Evolutionary conservation across 345 rosid species (phyloP), one percentile per base, ranked within the genome.

Genomic region (Aurinia saxatilis): DNA sequence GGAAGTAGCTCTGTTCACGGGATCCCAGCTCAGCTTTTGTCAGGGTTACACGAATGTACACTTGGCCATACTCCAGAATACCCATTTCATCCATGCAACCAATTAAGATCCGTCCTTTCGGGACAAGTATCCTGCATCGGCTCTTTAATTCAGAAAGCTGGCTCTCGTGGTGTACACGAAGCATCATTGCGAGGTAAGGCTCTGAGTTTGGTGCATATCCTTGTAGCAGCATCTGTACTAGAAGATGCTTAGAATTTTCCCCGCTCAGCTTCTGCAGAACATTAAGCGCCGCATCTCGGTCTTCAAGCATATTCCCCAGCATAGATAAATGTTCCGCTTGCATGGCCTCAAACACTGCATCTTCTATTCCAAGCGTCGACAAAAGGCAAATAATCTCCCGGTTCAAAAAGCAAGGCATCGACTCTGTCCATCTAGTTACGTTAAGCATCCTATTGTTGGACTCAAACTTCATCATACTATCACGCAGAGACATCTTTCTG

Each of bases 71-170:
- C 50, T 87, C 79, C 50, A 93, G 63, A 7, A 74, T 59, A 41
- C 95, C 80, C 21, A 81, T 76, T 73, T 89, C 99, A 58, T 90
- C 97, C 86, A 92, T 77, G 68, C 96, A 90, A 57, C 99, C 97
- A 29, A 93, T 67, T 60, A 92, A 78, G 68, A 85, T 64, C 52
- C 95, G 81, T 4, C 97, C 99, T 74, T 79, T 81, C 4, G 91
- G 97, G 19, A 90, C 88, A 79, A 80, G 78, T 66, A 93, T 75
- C 48, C 95, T 76, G 59, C 96, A 87, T 67, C 88, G 81, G 53
- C 75, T 75, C 77, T 79, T 85, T 46, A 92, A 68, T 48, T 89
- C 98, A 12, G 81, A 70, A 63, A 89, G 66, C 58, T 79, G 77
- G 58, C 54, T 82, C 71, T 80, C 87, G 40, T 82, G 81, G 74